phyloP scores from a whole-genome alignment of 176 grass and related monocot species.

The Tillandsia leiboldiana region DNA sequence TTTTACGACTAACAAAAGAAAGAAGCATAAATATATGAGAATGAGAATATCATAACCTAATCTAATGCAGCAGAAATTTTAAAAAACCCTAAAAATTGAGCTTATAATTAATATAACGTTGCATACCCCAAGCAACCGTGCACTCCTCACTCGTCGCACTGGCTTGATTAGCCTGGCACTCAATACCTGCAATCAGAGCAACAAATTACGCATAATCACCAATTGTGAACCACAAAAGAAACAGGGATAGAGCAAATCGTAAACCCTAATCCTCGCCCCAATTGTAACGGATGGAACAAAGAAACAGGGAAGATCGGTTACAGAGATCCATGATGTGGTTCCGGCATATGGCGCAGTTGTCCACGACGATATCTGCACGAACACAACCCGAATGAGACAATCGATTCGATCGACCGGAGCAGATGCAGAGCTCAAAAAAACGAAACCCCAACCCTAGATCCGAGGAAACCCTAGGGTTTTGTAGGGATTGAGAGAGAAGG shows the following conservation, averaged over 20 bases:
- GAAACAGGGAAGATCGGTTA: constrained; percentile 32
- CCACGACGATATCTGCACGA: constrained; percentile 80
- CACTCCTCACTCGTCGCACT: constrained; percentile 96
- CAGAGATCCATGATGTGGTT: constrained; percentile 99
- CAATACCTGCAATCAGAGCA: constrained; percentile 52
- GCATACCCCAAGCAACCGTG: constrained; percentile 95
- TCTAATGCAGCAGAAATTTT: neutral
- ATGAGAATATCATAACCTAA: too few relatives aligned
- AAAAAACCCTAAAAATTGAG: neutral
- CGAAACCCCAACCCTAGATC: neutral
- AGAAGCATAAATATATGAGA: too few relatives aligned
- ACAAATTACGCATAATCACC: too few relatives aligned
- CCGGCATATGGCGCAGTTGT: constrained; percentile 97
- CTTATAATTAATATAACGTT: neutral
- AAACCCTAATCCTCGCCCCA: constrained; percentile 25
- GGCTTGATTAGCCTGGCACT: constrained; percentile 99
- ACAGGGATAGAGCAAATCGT: neutral
- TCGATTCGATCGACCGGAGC: neutral
- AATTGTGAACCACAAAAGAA: neutral
- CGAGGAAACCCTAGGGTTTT: too few relatives aligned
- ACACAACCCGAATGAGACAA: neutral
- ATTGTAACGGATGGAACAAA: neutral
- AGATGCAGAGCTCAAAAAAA: neutral
- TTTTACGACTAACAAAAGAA: too few relatives aligned
- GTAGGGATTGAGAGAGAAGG: neutral